Evolutionary conservation across 306 rosid genomes (phyloP).

Genomic region (Lathyrus aphaca): DNA sequence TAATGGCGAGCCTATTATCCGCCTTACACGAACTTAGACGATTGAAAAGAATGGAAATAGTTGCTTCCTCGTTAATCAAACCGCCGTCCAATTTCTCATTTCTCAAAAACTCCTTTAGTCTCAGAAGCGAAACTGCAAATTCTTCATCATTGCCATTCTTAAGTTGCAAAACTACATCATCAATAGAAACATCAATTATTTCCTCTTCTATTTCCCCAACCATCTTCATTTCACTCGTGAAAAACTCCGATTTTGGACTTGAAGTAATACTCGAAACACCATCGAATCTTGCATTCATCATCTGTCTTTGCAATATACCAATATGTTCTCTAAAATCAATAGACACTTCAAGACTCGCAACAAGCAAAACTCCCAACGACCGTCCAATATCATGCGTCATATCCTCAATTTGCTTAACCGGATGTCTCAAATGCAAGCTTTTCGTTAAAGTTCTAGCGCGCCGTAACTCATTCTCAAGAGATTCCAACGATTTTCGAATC

Average conservation of each 20-base stretch:
- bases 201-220: constrained; percentile 64
- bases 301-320: constrained; percentile 55
- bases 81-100: constrained; percentile 47
- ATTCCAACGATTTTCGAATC: constrained; percentile 67
- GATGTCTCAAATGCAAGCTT: constrained; percentile 49
- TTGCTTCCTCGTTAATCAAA: constrained; percentile 62
- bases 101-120: constrained; percentile 56
- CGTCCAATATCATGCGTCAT: constrained; percentile 76
- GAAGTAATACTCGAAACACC: constrained; percentile 52
- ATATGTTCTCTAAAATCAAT: constrained; percentile 59
- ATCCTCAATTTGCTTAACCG: constrained; percentile 57
- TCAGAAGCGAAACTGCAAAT: constrained; percentile 55
- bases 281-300: constrained; percentile 62
- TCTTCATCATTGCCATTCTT: constrained; percentile 78
- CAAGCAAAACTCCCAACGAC: constrained; percentile 72
- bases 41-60: constrained; percentile 59
- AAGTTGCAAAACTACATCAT: constrained; percentile 62
- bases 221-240: constrained; percentile 44
- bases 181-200: constrained; percentile 43
- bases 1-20: constrained; percentile 47
- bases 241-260: constrained; percentile 51
- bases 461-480: constrained; percentile 65
- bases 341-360: constrained; percentile 65
- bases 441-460: constrained; percentile 52
- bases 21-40: constrained; percentile 65